Conservation (phyloP, 495 filamentous ascomycete genomes). For the Tuber umbilicatum region DNA sequence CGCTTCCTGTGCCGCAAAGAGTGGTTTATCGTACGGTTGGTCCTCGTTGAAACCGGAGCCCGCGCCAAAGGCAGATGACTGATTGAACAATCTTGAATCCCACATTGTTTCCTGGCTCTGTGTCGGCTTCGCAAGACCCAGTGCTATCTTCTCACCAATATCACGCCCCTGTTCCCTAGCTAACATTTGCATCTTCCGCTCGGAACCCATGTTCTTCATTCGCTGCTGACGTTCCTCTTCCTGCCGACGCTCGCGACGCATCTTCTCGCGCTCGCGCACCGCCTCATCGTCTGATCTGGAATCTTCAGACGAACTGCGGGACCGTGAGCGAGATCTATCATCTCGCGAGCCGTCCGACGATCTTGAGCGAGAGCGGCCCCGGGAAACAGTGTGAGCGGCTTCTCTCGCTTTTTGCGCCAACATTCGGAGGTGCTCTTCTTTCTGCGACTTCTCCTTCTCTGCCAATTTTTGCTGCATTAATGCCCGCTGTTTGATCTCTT, state of each 20-base stretch:
- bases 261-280: constrained; percentile 65
- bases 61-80: constrained; percentile 73
- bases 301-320: constrained; percentile 50
- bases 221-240: constrained; percentile 85
- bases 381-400: constrained; percentile 55
- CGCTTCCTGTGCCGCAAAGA: constrained; percentile 95
- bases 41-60: constrained; percentile 87
- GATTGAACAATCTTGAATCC: constrained; percentile 92
- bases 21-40: constrained; percentile 91
- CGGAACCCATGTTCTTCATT: constrained; percentile 91
- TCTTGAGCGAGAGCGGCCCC: constrained; percentile 50
- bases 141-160: constrained; percentile 93
- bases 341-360: constrained; percentile 46
- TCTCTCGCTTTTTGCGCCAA: constrained; percentile 89
- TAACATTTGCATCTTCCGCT: constrained; percentile 80
- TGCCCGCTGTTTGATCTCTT: constrained; percentile 87
- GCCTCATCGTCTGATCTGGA: constrained; percentile 57
- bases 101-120: constrained; percentile 87
- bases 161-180: constrained; percentile 94
- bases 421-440: constrained; percentile 85
- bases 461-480: constrained; percentile 94
- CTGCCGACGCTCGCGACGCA: constrained; percentile 67
- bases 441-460: constrained; percentile 89
- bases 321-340: constrained; percentile 29
- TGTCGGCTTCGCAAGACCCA: constrained; percentile 92